Evolutionary conservation across 805 yeast genomes (phyloP).

Genomic region (Yamadazyma sp.): DNA sequence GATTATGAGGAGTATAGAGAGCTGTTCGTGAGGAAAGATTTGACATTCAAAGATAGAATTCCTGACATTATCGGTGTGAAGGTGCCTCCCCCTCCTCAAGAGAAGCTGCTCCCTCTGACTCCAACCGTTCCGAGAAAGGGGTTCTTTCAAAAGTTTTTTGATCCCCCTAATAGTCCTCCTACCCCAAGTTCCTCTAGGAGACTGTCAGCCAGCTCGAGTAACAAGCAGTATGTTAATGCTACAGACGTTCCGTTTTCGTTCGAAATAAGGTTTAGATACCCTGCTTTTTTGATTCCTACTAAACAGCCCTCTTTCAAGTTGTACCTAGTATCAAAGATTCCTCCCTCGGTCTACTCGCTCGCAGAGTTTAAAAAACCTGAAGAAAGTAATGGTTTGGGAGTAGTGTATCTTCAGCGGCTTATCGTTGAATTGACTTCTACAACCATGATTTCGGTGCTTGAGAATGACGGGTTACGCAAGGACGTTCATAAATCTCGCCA

Average conservation of each 20-base stretch:
- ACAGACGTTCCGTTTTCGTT: slow-evolving; percentile 41
- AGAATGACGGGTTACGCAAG: slow-evolving; percentile 20
- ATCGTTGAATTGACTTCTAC: slow-evolving; percentile 29
- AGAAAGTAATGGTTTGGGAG: slow-evolving; percentile 48
- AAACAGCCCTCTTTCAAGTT: slow-evolving; percentile 36
- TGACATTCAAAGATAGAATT: slow-evolving; percentile 36
- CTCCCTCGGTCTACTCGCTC: slow-evolving; percentile 31
- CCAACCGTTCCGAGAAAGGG: slow-evolving; percentile 22
- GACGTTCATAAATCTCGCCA: slow-evolving; percentile 29
- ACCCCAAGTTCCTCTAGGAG: slow-evolving; percentile 14
- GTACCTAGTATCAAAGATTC: slow-evolving; percentile 26
- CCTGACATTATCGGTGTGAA: slow-evolving; percentile 46
- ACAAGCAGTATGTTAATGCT: slow-evolving; percentile 25
- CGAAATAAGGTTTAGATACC: slow-evolving; percentile 50
- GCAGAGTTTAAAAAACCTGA: slow-evolving; percentile 34
- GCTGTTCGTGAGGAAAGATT: slow-evolving; percentile 46
- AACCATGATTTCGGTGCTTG: slow-evolving; percentile 28
- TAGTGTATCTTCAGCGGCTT: slow-evolving; percentile 43
- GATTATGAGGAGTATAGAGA: slow-evolving; percentile 35
- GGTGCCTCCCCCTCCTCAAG: slow-evolving; percentile 19
- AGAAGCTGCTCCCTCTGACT: slow-evolving; percentile 22
- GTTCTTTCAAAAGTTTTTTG: slow-evolving; percentile 29
- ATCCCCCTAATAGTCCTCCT: slow-evolving; percentile 10
- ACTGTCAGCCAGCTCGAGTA: slow-evolving; percentile 8
- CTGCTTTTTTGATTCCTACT: slow-evolving; percentile 48